Base-by-base conservation (phyloP, 768 basidiomycete species). In the Suillus tomentosus region DNA sequence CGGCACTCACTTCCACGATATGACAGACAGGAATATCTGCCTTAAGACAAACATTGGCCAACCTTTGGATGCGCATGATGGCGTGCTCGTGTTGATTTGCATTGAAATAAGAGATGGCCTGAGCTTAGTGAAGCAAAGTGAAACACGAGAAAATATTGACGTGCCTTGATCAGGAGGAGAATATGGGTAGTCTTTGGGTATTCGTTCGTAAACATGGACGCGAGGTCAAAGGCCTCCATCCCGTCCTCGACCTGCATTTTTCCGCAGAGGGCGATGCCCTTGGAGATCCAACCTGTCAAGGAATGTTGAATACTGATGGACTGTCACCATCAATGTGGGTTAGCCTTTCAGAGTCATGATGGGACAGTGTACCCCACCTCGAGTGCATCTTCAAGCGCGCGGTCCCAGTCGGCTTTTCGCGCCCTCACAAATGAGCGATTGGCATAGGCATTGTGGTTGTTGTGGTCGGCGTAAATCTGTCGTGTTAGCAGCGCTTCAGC, bases 101-200 rank as follows among this genome's bases (percentile, higher is more conserved):
- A 39, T 56, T 39, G 19, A 56, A 56, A 24, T 15, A 37, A 5
- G 55, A 37, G 37, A 56, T 37, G 7, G 55, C 55, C 55, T 56
- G 36, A 15, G 5, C 22, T 15, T 8, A 1, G 37, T 56, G 54
- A 56, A 24, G 22, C 8, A 39, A 22, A 8, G 14, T 24, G 31
- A 9, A 19, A 8, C 8, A 9, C 4, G 2, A 24, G 8, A 9
- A 56, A 10, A n/a, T 2, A 56, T 39, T 11, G 34, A 39, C 55
- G 3, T 56, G 7, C 55, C 55, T 56, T 56, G 7, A 56, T 37
- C 37, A 56, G 14, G 17, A 56, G 37, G 5, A 48, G 47, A 14
- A 22, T 3, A 15, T 56, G 13, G 8, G 7, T 56, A 1, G 4
- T 22, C 55, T 56, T 37, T 37, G 37, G 6, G 13, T 56, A 13